These are phyloP conservation scores for Suillus ampliporus DNA, from an alignment of 768 basidiomycete species.

Conservation along the genomic window DNA sequence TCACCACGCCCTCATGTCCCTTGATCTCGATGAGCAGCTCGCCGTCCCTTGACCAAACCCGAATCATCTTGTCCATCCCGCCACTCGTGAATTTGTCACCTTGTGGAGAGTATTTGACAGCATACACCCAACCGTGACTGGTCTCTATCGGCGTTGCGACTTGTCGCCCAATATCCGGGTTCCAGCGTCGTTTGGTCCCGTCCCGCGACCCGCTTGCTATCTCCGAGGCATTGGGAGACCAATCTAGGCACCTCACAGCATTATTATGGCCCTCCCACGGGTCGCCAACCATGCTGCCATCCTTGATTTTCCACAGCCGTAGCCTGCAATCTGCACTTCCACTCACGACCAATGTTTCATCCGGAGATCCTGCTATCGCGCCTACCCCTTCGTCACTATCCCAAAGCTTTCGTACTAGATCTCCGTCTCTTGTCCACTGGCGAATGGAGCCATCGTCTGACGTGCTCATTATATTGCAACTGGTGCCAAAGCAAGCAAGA, in stretches of 20 bases:
- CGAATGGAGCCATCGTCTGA: not conserved
- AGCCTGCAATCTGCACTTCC: not conserved
- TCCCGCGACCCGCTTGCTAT: slow-evolving; percentile 15
- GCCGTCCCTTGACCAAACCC: not conserved
- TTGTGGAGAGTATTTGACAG: not conserved
- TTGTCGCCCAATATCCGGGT: slow-evolving; percentile 1
- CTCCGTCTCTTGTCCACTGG: not conserved
- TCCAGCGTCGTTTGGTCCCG: slow-evolving; percentile 18
- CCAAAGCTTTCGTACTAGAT: not conserved
- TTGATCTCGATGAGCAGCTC: not conserved
- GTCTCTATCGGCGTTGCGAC: not conserved
- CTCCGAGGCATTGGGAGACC: slow-evolving; percentile 17
- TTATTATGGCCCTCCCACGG: not conserved
- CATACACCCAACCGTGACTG: not conserved
- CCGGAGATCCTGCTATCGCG: not conserved
- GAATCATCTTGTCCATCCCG: not conserved
- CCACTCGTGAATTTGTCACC: not conserved
- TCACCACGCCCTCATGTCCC: not conserved
- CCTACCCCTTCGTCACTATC: not conserved
- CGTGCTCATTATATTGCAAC: not conserved
- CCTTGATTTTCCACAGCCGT: not conserved
- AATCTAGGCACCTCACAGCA: slow-evolving; percentile 9
- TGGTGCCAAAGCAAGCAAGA: not conserved
- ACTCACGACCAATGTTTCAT: not conserved
- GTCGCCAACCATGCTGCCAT: not conserved